Conservation (phyloP, 2,329 filamentous ascomycete species). For the Pseudogymnoascus pannorum region DNA sequence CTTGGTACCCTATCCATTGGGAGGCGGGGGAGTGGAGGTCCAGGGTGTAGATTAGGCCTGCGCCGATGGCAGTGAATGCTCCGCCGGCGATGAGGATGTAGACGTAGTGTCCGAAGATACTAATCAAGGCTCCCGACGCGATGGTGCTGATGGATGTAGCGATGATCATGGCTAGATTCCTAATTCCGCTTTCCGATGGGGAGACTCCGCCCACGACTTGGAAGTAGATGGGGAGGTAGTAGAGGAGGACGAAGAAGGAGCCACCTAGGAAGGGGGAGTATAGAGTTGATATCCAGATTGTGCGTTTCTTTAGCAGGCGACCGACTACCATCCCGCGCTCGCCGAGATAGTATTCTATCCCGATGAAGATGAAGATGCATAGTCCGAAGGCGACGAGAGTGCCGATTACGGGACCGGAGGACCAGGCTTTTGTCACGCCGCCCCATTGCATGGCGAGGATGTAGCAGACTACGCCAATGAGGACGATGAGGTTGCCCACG, state of each 20-base stretch:
- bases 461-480: slow-evolving; percentile 35
- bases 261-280: neutral
- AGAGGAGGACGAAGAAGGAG: neutral
- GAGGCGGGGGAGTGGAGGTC: slow-evolving; percentile 37
- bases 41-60: slow-evolving; percentile 51
- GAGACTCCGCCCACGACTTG: slow-evolving; percentile 19
- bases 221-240: slow-evolving; percentile 24
- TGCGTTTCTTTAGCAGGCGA: neutral
- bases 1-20: slow-evolving; percentile 53
- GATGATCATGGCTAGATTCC: slow-evolving; percentile 20
- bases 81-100: slow-evolving; percentile 30
- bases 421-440: slow-evolving; percentile 36
- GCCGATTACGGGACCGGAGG: slow-evolving; percentile 32
- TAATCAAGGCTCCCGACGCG: slow-evolving; percentile 28
- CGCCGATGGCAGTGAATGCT: slow-evolving; percentile 30
- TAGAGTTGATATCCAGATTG: slow-evolving; percentile 35
- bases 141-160: slow-evolving; percentile 29
- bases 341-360: slow-evolving; percentile 33
- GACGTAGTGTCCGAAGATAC: slow-evolving; percentile 30
- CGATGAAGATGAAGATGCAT: slow-evolving; percentile 26
- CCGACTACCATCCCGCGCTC: slow-evolving; percentile 19
- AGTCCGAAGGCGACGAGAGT: slow-evolving; percentile 31
- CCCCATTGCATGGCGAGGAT: slow-evolving; percentile 41
- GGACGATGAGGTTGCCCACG: slow-evolving; percentile 36
- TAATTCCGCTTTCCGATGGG: slow-evolving; percentile 19